Evolutionary conservation across 176 grass and related monocot genomes (phyloP), one percentile per base, ranked within the genome.

Genomic region (Dactylis glomerata): DNA sequence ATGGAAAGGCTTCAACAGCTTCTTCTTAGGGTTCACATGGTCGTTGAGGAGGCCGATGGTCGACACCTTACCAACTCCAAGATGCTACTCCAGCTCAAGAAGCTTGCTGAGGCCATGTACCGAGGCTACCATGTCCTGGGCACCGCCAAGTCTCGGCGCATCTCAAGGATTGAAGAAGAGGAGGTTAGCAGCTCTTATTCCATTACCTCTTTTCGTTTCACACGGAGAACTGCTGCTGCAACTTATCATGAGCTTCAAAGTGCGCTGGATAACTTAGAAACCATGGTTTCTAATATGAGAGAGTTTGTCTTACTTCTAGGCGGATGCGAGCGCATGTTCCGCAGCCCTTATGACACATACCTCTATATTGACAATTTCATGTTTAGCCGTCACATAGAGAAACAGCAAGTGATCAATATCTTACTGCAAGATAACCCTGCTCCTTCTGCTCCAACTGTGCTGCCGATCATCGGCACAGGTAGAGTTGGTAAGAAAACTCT

Each of bases 1-100:
- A 50, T 51, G 65, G 63, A 72, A 77, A 88, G 63, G 74, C 64
- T 83, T 23, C 40, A 88, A 32, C 50, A 83, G 38, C 52, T 88
- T 24, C 64, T 88, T 9, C 34, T 40, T 26, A 83, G 75, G 37
- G 80, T 47, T 82, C 80, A 87, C 54, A 87, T 70, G 80, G 46
- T 87, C 5, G 50, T 77, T 2, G 65, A 88, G 65, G 81, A 88
- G 65, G 41, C 81, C 2, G 80, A 78, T 17, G 44, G n/a, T 1
- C 23, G 87, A 45, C 23, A 65, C 34, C 79, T 88, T 76, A 84
- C 81, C 30, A 88, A 84, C 44, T 83, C 74, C 6, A 73, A 5
- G 34, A 80, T 84, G 66, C 45, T 84, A 2, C 19, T 84, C 23
- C 40, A 80, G 66, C 75, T 88, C 5, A 80, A 66, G 67, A 84